Evolutionary conservation across 2,329 filamentous ascomycete species (phyloP), one percentile per base, ranked within the genome.

Genomic region (Alternaria alternata): DNA sequence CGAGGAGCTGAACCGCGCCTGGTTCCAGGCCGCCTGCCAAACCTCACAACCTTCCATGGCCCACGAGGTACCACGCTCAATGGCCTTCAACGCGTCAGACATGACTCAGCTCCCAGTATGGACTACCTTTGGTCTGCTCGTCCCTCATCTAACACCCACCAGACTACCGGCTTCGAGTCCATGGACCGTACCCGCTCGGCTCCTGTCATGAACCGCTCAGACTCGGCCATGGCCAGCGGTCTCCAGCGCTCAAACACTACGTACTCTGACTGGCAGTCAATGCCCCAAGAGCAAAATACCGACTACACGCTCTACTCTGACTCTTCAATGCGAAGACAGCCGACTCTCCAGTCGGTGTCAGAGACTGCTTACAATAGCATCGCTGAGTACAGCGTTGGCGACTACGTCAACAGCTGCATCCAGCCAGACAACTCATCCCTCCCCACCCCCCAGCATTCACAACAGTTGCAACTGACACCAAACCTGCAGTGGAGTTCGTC

Each of bases 171-270:
- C 55, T 65, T 67, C 51, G 65, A 64, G 36, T 59, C 66, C 54
- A 75, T 78, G 74, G 75, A 72, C 54, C 73, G 77, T 44, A 68
- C 69, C 24, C 74, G 64, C 43, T 79, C 79, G 28, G 74, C 76
- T 32, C 76, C 78, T 4, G 42, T 65, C 47, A 77, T 79, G 73
- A 58, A 63, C 48, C 69, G 70, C 43, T 74, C 75, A 38, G 61
- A 66, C 39, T 77, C 78, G 5, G 66, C 69, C 44, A 61, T 68
- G 54, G 57, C 48, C 60, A 64, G 54, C 56, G 49, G 48, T 43
- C 58, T 73, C 16, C 59, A 71, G 24, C 69, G 74, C 48, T 71
- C 69, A 43, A 58, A 59, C 24, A 74, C 70, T 14, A 54, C 65
- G 41, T 67, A 68, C 47, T 51, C 70, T 22, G 48, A 59, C 55